Conservation (phyloP, 257 asterid genomes). For the Eustoma russellianum region DNA sequence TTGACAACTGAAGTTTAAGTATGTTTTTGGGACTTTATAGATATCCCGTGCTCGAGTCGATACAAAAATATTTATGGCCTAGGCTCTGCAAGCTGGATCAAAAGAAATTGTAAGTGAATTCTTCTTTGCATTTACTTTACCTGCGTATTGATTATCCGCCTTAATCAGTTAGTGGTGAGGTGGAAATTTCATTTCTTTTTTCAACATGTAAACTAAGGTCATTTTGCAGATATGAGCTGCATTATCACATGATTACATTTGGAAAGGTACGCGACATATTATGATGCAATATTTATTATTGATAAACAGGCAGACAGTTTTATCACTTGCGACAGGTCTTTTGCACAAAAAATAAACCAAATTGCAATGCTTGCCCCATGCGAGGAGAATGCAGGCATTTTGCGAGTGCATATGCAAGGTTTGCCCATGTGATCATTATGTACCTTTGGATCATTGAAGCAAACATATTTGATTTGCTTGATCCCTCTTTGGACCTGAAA, state of each 20-base stretch:
- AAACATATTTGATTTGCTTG: background rate
- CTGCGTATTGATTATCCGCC: background rate
- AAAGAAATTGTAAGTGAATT: conserved; percentile 29
- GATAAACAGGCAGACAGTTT: background rate
- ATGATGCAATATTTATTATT: conserved; percentile 2
- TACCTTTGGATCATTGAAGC: background rate
- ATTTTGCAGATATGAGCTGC: conserved; percentile 38
- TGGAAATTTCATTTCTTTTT: no score
- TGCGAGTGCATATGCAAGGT: conserved; percentile 57
- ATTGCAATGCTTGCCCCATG: conserved; percentile 55
- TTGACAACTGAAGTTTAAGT: conserved; percentile 4
- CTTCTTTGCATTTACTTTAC: background rate
- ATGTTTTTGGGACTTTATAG: conserved; percentile 16
- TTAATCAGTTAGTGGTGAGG: background rate
- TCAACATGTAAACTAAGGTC: conserved; percentile 3
- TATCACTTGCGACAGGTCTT: conserved; percentile 25
- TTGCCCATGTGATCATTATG: conserved; percentile 1
- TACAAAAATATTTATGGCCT: conserved; percentile 48
- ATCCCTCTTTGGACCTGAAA: background rate
- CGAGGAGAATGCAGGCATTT: conserved; percentile 58
- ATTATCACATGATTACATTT: conserved; percentile 48
- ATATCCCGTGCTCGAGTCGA: conserved; percentile 47
- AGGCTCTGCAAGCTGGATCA: conserved; percentile 60
- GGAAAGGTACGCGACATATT: conserved; percentile 37
- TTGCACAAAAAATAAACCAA: conserved; percentile 49